Conservation (phyloP, 2,329 filamentous ascomycete genomes). For the Epichloe uncinata region DNA sequence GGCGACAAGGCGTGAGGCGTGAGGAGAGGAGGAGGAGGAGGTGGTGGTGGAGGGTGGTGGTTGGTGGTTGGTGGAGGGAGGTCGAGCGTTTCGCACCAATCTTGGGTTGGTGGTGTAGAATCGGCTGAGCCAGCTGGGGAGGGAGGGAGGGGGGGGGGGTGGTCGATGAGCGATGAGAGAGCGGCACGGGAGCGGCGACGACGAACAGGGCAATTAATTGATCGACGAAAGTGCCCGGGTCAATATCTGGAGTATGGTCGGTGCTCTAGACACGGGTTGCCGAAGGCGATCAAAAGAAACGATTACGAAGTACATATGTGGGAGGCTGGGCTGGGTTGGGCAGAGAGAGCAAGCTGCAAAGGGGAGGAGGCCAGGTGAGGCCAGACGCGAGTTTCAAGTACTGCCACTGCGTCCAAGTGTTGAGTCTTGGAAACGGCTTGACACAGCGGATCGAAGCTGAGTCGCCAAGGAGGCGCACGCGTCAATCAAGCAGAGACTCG, state of each 20-base stretch:
- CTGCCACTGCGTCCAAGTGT: not conserved
- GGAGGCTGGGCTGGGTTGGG: no score
- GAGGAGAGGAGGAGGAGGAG: conserved; percentile 3
- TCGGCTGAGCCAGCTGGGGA: no score
- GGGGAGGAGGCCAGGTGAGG: not conserved
- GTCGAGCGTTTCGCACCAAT: not conserved
- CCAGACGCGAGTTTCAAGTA: conserved; percentile 1
- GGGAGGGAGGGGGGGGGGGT: no score
- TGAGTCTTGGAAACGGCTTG: conserved; percentile 1
- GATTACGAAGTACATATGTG: not conserved
- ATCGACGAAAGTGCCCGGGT: no score
- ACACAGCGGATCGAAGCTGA: not conserved
- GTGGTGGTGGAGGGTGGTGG: not conserved
- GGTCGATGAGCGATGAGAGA: no score
- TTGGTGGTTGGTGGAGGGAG: not conserved
- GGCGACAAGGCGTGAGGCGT: not conserved
- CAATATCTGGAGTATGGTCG: no score
- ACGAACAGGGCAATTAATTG: no score
- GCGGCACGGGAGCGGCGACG: no score
- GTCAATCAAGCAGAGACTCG: no score
- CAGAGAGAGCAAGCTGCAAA: not conserved
- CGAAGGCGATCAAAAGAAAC: no score
- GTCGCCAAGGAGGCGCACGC: not conserved
- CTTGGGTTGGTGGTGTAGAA: no score
- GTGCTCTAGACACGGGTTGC: no score